Percentiles rank a stretch among this genome's conserved stretches.
Conservation (phyloP, 257 asterid species). For the Apocynum venetum region DNA sequence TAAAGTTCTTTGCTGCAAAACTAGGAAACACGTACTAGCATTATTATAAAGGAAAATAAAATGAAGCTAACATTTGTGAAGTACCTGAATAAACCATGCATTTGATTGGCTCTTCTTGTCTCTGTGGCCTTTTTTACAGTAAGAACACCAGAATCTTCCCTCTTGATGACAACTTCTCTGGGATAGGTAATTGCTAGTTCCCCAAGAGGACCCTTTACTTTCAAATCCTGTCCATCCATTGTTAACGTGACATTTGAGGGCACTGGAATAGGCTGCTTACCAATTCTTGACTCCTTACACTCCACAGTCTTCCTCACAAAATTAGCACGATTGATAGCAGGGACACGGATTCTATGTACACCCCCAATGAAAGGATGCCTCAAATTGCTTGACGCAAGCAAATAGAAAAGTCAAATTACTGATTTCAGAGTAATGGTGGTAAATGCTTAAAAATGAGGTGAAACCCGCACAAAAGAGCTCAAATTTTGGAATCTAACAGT, state of each 20-base stretch:
- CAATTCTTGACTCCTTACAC: constrained; percentile 96
- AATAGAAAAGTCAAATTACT: neutral
- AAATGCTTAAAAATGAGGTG: neutral
- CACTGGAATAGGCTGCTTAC: constrained; percentile 83
- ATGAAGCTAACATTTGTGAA: neutral
- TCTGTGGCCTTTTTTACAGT: constrained; percentile 68
- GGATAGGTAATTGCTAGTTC: constrained; percentile 88
- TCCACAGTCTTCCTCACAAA: constrained; percentile 49
- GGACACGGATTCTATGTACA: constrained; percentile 38
- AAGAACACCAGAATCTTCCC: constrained; percentile 68
- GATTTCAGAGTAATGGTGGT: neutral
- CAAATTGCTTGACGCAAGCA: constrained; percentile 32
- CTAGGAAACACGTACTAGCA: neutral
- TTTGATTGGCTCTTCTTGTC: constrained; percentile 88
- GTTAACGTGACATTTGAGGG: constrained; percentile 71
- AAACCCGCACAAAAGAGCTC: neutral
- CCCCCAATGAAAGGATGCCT: constrained; percentile 51
- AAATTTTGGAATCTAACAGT: neutral
- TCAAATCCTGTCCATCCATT: constrained; percentile 72
- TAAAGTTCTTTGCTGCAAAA: neutral
- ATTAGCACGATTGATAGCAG: constrained; percentile 28
- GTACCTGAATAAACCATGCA: constrained; percentile 97
- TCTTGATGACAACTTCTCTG: constrained; percentile 58
- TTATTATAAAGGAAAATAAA: neutral
- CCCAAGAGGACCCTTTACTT: constrained; percentile 91